Base-by-base conservation (phyloP, 164 flowering plant genomes). In the Litsea cubeba region DNA sequence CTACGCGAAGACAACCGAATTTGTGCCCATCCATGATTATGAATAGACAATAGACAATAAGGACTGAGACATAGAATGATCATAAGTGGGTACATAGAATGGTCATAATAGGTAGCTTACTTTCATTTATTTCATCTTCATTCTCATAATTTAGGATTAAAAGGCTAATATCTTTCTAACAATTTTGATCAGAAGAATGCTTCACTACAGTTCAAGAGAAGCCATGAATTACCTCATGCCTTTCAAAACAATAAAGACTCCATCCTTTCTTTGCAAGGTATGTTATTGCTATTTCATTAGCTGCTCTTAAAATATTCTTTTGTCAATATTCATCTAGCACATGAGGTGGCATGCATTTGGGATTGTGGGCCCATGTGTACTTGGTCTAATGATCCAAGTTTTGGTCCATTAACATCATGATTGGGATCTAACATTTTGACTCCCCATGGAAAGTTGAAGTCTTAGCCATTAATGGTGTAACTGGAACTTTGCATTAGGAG, bases 221-320 rank as follows among this genome's bases (percentile, higher is more conserved):
- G 49, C 49, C 28, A 14, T 65, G 46, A 65, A 25, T 65, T 20
- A 17, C 14, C 30, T 12, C 20, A 17, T 15, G 28, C 46, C 17
- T 65, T 60, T 46, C 50, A 57, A 8, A 68, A 75, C 74, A 77
- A 58, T 74, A 60, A 74, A 72, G 65, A 28, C 75, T 71, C 57
- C 24, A 10, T 50, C 22, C 14, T 26, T 71, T 49, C 51, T 65
- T 17, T 63, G 26, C 58, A 71, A 74, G 70, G 77, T 78, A 71
- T 65, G 32, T 30, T 25, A 25, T 54, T 25, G 18, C 23, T 67
- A 7, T 62, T 3, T 62, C 12, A 7, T 70, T 5, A 14, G 22
- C 20, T 17, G 8, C 17, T 73, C 24, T 18, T 64, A 12, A 17
- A 10, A 10, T 77, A 15, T 14, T 24, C 69, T 20, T 73, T 69